phyloP scores from a whole-genome alignment of 2,329 filamentous ascomycete species.

The Lachnellula willkommii region DNA sequence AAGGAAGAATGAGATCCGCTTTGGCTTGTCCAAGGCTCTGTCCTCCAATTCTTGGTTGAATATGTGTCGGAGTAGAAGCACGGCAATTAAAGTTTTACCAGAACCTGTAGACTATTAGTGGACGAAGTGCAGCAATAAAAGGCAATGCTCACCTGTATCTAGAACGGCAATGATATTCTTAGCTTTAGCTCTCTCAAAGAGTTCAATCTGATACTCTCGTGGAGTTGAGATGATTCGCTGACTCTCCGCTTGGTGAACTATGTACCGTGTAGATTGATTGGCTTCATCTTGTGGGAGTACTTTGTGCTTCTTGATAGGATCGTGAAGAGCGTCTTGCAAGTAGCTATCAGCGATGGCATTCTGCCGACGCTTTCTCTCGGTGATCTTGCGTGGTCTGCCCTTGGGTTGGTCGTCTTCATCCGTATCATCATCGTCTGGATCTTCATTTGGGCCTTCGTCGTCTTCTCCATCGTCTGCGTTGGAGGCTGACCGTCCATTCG shows the following conservation, averaged over 20 bases:
- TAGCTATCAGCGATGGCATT: conserved; percentile 46
- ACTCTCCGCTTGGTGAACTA: conserved; percentile 30
- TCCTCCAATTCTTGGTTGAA: conserved; percentile 73
- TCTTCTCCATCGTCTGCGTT: conserved; percentile 10
- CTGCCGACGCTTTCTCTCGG: conserved; percentile 45
- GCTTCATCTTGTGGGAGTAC: conserved; percentile 19
- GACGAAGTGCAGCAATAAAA: background rate
- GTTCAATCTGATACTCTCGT: conserved; percentile 84
- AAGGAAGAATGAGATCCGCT: conserved; percentile 76
- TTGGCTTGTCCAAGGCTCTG: conserved; percentile 52
- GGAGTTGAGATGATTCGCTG: conserved; percentile 66
- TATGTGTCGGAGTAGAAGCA: conserved; percentile 70
- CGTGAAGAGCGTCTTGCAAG: conserved; percentile 30
- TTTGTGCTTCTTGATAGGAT: conserved; percentile 24
- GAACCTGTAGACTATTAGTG: conserved; percentile 52
- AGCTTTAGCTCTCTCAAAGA: conserved; percentile 80
- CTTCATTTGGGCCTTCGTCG: conserved; percentile 1
- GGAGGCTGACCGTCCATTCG: background rate
- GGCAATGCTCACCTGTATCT: conserved; percentile 61
- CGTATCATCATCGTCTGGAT: conserved; percentile 11
- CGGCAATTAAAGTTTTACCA: conserved; percentile 94
- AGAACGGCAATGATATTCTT: conserved; percentile 89
- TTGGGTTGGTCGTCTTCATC: conserved; percentile 25
- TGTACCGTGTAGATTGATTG: conserved; percentile 27
- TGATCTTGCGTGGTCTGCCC: conserved; percentile 35